phyloP scores from a whole-genome alignment of 805 yeast species.

The Yarrowia bubula region DNA sequence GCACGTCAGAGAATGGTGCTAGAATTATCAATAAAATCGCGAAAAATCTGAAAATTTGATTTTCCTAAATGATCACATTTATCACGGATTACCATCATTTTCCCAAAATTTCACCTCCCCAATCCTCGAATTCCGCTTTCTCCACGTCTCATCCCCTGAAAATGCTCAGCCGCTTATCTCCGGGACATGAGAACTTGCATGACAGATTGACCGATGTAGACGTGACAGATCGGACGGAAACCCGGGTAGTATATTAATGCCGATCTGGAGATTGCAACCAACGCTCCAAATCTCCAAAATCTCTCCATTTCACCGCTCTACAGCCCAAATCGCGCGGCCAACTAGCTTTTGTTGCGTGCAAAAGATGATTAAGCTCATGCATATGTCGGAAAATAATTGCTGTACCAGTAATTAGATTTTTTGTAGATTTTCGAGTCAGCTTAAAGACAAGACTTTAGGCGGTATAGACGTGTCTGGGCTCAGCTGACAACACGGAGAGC shows the following conservation, averaged over 20 bases:
- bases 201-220: too few relatives aligned
- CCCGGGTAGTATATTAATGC: too few relatives aligned
- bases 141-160: not conserved
- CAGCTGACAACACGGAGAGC: too few relatives aligned
- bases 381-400: conserved; percentile 11
- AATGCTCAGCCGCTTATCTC: conserved; percentile 15
- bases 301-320: too few relatives aligned
- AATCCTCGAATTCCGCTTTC: not conserved
- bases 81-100: not conserved
- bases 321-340: not conserved
- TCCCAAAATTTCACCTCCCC: not conserved
- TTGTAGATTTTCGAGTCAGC: not conserved
- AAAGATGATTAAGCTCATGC: conserved; percentile 8
- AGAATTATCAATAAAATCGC: too few relatives aligned
- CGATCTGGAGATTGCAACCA: too few relatives aligned
- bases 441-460: conserved; percentile 1
- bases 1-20: too few relatives aligned
- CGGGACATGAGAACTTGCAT: not conserved
- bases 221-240: too few relatives aligned
- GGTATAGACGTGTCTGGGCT: not conserved
- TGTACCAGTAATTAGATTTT: conserved; percentile 21
- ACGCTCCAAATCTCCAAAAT: too few relatives aligned
- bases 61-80: too few relatives aligned
- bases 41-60: too few relatives aligned
- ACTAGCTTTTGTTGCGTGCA: not conserved